Conservation (phyloP, 371 early-diverging fungal species). For the Mortierella sp. region DNA sequence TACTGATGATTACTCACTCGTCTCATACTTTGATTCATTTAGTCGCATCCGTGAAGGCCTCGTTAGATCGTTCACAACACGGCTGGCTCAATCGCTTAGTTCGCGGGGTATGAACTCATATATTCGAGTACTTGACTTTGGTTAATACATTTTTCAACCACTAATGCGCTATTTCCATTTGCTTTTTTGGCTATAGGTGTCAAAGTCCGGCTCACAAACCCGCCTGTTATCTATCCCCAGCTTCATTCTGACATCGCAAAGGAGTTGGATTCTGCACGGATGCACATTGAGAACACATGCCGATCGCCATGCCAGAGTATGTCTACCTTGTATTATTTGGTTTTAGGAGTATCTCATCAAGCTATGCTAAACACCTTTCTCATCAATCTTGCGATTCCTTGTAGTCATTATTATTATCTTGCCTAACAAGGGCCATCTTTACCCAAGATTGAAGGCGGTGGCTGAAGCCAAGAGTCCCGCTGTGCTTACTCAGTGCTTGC, state of each 20-base stretch:
- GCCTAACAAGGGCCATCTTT: constrained; percentile 13
- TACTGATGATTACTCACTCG: too few species aligned
- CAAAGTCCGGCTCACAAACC: constrained; percentile 1
- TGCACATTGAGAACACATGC: constrained; percentile 1
- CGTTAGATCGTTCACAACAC: constrained; percentile 11
- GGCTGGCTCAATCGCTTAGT: constrained; percentile 6
- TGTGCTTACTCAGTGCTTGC: constrained; percentile 34
- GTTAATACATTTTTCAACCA: too few species aligned
- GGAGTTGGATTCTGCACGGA: constrained; percentile 6
- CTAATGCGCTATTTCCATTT: too few species aligned
- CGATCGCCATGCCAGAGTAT: constrained; percentile 5
- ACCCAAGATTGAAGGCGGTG: constrained; percentile 22
- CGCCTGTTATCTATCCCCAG: constrained; percentile 24
- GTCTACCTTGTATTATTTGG: neutral
- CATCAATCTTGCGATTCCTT: neutral
- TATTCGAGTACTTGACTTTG: too few species aligned
- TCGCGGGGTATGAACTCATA: constrained; percentile 13
- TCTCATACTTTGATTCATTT: too few species aligned
- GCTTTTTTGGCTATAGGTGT: too few species aligned
- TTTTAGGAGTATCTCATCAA: neutral
- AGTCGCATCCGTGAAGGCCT: too few species aligned
- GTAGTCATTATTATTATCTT: constrained; percentile 20
- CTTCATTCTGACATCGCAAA: constrained; percentile 8
- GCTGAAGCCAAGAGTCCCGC: constrained; percentile 16
- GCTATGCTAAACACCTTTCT: neutral